Conservation (phyloP, 352 stramenopile genomes). For the Phytopythium delawarense region DNA sequence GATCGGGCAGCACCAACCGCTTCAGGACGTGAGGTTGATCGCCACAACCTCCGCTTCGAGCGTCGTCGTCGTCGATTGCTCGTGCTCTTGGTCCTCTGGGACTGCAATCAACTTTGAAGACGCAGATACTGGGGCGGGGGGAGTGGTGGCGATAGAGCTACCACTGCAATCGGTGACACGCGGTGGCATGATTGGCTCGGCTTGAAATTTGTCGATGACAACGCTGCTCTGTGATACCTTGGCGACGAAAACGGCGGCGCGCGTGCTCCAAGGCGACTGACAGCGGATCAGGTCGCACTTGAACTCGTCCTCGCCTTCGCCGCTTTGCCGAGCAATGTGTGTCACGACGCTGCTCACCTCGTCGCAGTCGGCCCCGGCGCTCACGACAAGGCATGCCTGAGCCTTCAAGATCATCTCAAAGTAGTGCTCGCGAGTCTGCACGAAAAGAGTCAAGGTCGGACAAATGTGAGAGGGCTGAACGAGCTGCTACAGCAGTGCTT, state of each 20-base stretch:
- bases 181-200: not conserved
- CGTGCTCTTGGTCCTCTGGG: conserved; percentile 3
- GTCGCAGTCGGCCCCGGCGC: conserved; percentile 20
- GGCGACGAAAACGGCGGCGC: conserved; percentile 28
- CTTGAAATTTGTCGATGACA: conserved; percentile 19
- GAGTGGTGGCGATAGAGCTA: not conserved
- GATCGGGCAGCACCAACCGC: not conserved
- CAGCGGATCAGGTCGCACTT: conserved; percentile 58
- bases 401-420: conserved; percentile 32
- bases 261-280: conserved; percentile 27
- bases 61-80: conserved; percentile 17
- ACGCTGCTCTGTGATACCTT: conserved; percentile 43
- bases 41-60: conserved; percentile 33
- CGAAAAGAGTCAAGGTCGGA: not conserved
- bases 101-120: not conserved
- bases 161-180: not conserved
- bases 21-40: conserved; percentile 20
- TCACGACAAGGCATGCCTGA: conserved; percentile 34
- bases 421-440: conserved; percentile 30
- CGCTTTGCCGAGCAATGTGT: conserved; percentile 9
- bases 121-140: not conserved
- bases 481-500: not conserved
- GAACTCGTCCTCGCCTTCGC: conserved; percentile 40
- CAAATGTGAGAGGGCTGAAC: not conserved
- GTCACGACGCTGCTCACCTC: conserved; percentile 35